These are phyloP conservation scores for Nakazawaea wickerhamii DNA, from an alignment of 805 yeast genomes.

Conservation along the genomic window DNA sequence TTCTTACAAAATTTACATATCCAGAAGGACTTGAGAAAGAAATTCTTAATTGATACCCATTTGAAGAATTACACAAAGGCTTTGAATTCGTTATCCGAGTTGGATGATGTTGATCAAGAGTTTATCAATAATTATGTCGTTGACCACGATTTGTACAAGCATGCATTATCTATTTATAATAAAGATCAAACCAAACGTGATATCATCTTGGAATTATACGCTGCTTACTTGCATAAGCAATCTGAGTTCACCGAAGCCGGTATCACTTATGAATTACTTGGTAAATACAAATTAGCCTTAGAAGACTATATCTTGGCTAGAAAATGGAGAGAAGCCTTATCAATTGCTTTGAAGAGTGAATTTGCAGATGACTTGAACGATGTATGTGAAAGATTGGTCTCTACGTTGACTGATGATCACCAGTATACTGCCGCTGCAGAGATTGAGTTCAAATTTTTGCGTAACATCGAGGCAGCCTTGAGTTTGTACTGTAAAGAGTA, in stretches of 20 bases:
- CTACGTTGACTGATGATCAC: slow-evolving; percentile 59
- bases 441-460: slow-evolving; percentile 58
- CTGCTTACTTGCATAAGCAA: slow-evolving; percentile 49
- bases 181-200: slow-evolving; percentile 51
- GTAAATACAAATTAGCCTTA: slow-evolving; percentile 52
- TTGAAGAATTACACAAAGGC: slow-evolving; percentile 68
- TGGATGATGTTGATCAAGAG: slow-evolving; percentile 35
- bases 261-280: slow-evolving; percentile 65
- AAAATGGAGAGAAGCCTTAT: slow-evolving; percentile 81
- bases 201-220: slow-evolving; percentile 54
- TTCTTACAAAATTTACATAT: slow-evolving; percentile 76
- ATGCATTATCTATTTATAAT: slow-evolving; percentile 59
- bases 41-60: slow-evolving; percentile 74
- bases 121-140: slow-evolving; percentile 69
- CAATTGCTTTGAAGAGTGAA: slow-evolving; percentile 43
- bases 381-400: slow-evolving; percentile 56
- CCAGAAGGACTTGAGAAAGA: slow-evolving; percentile 59
- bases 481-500: slow-evolving; percentile 68
- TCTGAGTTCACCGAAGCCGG: slow-evolving; percentile 74
- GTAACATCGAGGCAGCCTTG: slow-evolving; percentile 58
- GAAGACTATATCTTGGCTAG: slow-evolving; percentile 65
- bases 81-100: slow-evolving; percentile 52
- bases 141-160: slow-evolving; percentile 61
- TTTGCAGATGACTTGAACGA: slow-evolving; percentile 35
- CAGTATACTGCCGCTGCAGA: slow-evolving; percentile 77